Evolutionary conservation across 257 asterid genomes (phyloP).

Genomic region (Nicotiana sylvestris): DNA sequence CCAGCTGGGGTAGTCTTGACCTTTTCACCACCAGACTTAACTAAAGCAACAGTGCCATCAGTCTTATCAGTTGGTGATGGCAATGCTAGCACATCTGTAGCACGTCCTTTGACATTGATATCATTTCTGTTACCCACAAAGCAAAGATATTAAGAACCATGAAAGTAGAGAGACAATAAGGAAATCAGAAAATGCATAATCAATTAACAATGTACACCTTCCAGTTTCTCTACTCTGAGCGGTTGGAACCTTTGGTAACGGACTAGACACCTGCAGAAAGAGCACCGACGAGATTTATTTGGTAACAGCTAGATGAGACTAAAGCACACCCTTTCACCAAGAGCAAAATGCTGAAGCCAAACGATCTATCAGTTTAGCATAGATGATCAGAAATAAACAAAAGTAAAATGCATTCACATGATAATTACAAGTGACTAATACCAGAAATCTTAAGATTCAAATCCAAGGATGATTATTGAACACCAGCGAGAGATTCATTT

Average conservation of each 20-base stretch:
- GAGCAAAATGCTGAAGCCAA: not conserved
- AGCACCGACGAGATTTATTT: conserved; percentile 13
- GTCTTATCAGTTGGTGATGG: conserved; percentile 53
- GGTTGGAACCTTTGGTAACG: conserved; percentile 52
- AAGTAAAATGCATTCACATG: not conserved
- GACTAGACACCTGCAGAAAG: conserved; percentile 56
- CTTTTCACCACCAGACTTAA: conserved; percentile 64
- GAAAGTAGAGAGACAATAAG: not conserved
- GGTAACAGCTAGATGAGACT: conserved; percentile 3
- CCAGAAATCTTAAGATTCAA: not conserved
- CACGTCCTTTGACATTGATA: conserved; percentile 46
- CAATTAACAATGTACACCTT: conserved; percentile 43
- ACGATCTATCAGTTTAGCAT: not conserved
- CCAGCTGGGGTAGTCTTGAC: conserved; percentile 96
- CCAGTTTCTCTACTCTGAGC: conserved; percentile 53
- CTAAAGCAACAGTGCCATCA: conserved; percentile 71
- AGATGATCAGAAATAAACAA: conserved; percentile 2
- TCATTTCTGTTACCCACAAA: conserved; percentile 49
- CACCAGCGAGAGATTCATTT: not conserved
- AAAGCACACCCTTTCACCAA: not conserved
- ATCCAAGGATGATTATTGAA: not conserved
- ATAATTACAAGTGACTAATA: not conserved
- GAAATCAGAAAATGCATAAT: conserved; percentile 13
- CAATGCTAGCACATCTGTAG: conserved; percentile 47
- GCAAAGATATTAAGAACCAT: not conserved